Conservation (phyloP, 768 basidiomycete genomes). For the Lactifluus hygrophoroides region DNA sequence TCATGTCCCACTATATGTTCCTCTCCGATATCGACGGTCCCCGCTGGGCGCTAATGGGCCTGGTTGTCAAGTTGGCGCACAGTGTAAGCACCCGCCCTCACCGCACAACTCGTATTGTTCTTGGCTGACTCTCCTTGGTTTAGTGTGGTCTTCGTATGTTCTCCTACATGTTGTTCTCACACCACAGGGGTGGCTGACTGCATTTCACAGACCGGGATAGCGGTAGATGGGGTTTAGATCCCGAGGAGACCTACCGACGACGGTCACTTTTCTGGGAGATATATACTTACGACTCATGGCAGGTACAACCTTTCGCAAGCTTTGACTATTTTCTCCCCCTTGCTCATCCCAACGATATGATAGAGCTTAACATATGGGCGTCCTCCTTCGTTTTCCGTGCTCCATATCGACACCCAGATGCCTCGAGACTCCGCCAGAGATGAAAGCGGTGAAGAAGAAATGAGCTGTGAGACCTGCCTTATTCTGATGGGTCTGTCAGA, state of each 20-base stretch:
- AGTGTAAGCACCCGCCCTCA: slow-evolving; percentile 37
- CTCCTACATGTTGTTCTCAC: slow-evolving; percentile 40
- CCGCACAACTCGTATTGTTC: slow-evolving; percentile 16
- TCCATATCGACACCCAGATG: slow-evolving; percentile 20
- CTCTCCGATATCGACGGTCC: slow-evolving; percentile 43
- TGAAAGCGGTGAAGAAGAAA: slow-evolving; percentile 45
- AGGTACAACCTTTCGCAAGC: slow-evolving; percentile 35
- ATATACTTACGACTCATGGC: slow-evolving; percentile 61
- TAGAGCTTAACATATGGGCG: slow-evolving; percentile 67
- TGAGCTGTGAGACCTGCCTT: slow-evolving; percentile 43
- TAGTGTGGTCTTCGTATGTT: slow-evolving; percentile 34
- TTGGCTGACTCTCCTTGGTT: slow-evolving; percentile 14
- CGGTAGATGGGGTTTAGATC: slow-evolving; percentile 51
- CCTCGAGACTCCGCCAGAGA: slow-evolving; percentile 45
- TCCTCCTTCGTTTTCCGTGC: slow-evolving; percentile 52
- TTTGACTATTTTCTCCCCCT: background rate
- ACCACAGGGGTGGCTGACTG: slow-evolving; percentile 10
- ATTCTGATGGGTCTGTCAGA: background rate
- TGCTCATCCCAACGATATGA: slow-evolving; percentile 7
- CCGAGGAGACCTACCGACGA: slow-evolving; percentile 48
- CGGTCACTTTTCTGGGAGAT: slow-evolving; percentile 58
- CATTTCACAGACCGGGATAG: slow-evolving; percentile 51
- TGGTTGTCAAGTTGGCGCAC: slow-evolving; percentile 61
- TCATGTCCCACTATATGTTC: slow-evolving; percentile 46
- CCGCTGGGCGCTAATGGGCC: slow-evolving; percentile 63